Evolutionary conservation across 441 rosid genomes (phyloP).

Genomic region (Bocquillonia castaneifolia): DNA sequence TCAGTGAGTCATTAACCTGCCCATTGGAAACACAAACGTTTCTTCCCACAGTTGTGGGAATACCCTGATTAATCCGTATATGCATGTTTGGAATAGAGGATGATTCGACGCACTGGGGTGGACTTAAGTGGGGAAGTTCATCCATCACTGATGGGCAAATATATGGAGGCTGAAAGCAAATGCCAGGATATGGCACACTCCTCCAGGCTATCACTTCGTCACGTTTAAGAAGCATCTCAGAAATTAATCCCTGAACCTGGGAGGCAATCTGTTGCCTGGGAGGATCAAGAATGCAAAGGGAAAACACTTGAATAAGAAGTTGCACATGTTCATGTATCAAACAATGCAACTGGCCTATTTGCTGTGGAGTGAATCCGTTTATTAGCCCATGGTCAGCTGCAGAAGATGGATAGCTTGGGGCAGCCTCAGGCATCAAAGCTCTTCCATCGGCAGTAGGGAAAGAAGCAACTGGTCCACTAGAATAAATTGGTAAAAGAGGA

Average conservation of each 20-base stretch:
- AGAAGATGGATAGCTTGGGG: constrained; percentile 27
- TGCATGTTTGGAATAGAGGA: constrained; percentile 26
- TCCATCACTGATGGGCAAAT: constrained; percentile 42
- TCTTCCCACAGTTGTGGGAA: constrained; percentile 22
- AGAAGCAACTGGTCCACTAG: constrained; percentile 35
- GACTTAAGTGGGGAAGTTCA: constrained; percentile 27
- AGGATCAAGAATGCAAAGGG: constrained; percentile 73
- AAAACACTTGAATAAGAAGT: constrained; percentile 83
- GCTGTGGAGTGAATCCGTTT: constrained; percentile 62
- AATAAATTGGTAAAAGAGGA: constrained; percentile 63
- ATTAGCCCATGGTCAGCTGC: constrained; percentile 31
- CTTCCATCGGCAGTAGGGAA: constrained; percentile 30
- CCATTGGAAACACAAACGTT: constrained; percentile 17
- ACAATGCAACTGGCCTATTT: constrained; percentile 76
- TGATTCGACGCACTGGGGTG: constrained; percentile 27
- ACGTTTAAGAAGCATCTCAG: constrained; percentile 63
- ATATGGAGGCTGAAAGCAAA: constrained; percentile 44
- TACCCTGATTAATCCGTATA: constrained; percentile 27
- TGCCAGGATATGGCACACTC: constrained; percentile 50
- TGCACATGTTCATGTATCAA: constrained; percentile 84
- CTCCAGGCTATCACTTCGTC: constrained; percentile 45
- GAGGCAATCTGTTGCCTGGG: constrained; percentile 63
- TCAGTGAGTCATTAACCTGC: constrained; percentile 29
- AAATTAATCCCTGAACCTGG: constrained; percentile 64
- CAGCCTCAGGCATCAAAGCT: constrained; percentile 33